phyloP scores from a whole-genome alignment of 78 protist species.

The Andalucia godoyi region DNA sequence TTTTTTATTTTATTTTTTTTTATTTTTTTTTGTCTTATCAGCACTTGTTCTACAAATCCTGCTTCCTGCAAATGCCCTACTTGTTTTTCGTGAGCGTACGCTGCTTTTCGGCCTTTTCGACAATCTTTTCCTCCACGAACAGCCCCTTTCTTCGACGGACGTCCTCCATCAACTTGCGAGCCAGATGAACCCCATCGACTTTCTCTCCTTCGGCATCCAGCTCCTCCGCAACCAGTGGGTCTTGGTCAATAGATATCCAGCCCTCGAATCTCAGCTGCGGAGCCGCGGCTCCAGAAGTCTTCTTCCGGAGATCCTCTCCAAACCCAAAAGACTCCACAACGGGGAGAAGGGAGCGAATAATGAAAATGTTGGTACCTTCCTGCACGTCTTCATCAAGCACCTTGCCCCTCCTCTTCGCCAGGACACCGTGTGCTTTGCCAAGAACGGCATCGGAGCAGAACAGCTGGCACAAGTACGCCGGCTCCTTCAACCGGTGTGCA shows the following conservation, averaged over 20 bases:
- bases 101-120: conserved; percentile 87
- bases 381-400: conserved; percentile 63
- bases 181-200: conserved; percentile 47
- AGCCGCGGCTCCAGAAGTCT: conserved; percentile 81
- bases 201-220: conserved; percentile 76
- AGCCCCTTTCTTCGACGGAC: conserved; percentile 80
- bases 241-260: conserved; percentile 55
- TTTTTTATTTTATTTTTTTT: too few relatives aligned
- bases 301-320: conserved; percentile 56
- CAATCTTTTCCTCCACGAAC: conserved; percentile 72
- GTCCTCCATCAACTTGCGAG: conserved; percentile 55
- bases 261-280: conserved; percentile 68
- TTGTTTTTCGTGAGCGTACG: conserved; percentile 63
- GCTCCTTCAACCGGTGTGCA: conserved; percentile 72
- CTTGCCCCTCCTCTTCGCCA: conserved; percentile 56
- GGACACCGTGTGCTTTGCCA: conserved; percentile 81
- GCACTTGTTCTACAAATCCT: too few relatives aligned
- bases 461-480: conserved; percentile 71
- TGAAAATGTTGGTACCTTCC: conserved; percentile 72
- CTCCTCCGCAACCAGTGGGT: conserved; percentile 90
- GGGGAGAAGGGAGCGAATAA: conserved; percentile 55
- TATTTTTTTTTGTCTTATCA: too few relatives aligned
- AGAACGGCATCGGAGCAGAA: conserved; percentile 37
- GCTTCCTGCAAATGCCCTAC: too few relatives aligned
- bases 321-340: conserved; percentile 85